Evolutionary conservation across 495 filamentous ascomycete species (phyloP).

Genomic region (Tuber magnatum): DNA sequence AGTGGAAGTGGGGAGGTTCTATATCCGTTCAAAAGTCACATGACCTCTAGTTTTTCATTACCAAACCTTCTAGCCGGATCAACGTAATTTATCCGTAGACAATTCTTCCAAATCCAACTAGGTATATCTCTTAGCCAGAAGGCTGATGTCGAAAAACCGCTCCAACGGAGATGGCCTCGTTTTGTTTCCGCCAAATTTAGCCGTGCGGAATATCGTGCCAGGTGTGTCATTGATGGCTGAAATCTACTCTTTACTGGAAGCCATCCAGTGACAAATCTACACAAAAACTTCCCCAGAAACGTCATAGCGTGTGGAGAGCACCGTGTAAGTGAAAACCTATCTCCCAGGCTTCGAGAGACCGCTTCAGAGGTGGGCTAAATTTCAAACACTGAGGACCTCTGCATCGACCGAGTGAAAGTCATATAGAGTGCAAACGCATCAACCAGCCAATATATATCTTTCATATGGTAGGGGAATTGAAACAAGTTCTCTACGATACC

Average conservation of each 20-base stretch:
- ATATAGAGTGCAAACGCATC: too few species aligned
- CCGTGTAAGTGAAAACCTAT: background rate
- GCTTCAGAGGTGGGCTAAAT: background rate
- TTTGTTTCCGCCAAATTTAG: background rate
- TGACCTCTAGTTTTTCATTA: background rate
- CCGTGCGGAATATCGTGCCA: background rate
- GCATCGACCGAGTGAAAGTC: too few species aligned
- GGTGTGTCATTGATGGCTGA: background rate
- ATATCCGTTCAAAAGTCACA: background rate
- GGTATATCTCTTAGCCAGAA: background rate
- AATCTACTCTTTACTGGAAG: background rate
- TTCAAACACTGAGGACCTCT: background rate
- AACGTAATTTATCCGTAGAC: background rate
- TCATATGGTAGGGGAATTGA: too few species aligned
- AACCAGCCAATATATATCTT: too few species aligned
- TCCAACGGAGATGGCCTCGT: background rate
- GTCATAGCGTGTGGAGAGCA: background rate
- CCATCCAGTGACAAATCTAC: background rate
- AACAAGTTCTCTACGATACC: too few species aligned
- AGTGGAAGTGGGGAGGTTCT: background rate
- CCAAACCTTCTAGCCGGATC: background rate
- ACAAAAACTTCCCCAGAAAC: background rate
- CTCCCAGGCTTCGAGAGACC: background rate
- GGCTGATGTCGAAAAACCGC: background rate
- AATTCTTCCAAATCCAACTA: background rate